Percentiles rank a stretch among this genome's conserved stretches.
Conservation (phyloP, 345 rosid genomes). For the Capsella bursapastoris region DNA sequence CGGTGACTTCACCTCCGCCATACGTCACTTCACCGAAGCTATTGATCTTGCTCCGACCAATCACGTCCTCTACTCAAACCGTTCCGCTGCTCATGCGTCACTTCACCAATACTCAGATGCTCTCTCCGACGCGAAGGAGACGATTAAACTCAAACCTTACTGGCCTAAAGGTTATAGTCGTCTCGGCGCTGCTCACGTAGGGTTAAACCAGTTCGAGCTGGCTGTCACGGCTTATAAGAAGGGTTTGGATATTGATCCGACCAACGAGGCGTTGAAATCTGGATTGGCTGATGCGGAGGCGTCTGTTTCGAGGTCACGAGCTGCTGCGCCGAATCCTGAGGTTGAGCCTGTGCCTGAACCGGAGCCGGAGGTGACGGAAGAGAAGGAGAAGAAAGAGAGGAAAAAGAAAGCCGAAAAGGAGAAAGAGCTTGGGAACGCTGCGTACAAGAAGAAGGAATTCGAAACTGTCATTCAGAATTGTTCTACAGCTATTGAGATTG, state of each 20-base stretch:
- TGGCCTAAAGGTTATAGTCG: slow-evolving; percentile 94
- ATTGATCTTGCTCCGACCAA: slow-evolving; percentile 70
- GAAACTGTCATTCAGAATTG: slow-evolving; percentile 79
- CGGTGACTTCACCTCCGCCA: slow-evolving; percentile 76
- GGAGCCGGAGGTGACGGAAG: no score
- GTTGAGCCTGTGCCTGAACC: no score
- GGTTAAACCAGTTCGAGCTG: slow-evolving; percentile 58
- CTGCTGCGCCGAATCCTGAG: no score
- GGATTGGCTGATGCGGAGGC: slow-evolving; percentile 80
- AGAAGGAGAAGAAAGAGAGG: slow-evolving; percentile 16
- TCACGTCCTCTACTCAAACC: slow-evolving; percentile 91
- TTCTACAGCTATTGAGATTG: slow-evolving; percentile 74
- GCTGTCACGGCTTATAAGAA: slow-evolving; percentile 73
- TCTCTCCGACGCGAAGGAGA: slow-evolving; percentile 76
- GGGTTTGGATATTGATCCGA: slow-evolving; percentile 83
- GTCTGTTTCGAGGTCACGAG: slow-evolving; percentile 32
- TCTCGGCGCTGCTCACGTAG: slow-evolving; percentile 83
- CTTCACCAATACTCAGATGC: slow-evolving; percentile 72
- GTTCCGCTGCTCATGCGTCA: slow-evolving; percentile 93
- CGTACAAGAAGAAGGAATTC: slow-evolving; percentile 85
- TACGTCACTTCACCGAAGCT: slow-evolving; percentile 78
- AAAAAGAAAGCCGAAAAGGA: slow-evolving; percentile 53
- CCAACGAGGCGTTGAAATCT: slow-evolving; percentile 73
- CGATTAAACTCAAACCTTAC: slow-evolving; percentile 85
- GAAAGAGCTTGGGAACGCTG: slow-evolving; percentile 80